Conservation (phyloP, 2,329 filamentous ascomycete genomes). For the Botrytis elliptica region DNA sequence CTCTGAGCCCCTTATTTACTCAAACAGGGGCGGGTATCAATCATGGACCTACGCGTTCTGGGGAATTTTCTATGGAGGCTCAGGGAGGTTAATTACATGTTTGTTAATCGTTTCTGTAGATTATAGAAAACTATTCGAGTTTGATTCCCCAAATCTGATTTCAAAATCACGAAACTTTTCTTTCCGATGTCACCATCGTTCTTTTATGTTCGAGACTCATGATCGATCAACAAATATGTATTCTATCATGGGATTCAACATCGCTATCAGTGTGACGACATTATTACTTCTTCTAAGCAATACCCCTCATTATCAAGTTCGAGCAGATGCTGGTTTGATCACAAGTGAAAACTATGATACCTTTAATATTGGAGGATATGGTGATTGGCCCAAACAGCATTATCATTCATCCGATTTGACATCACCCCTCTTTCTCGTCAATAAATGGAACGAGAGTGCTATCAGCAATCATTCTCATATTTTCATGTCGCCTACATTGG, state of each 20-base stretch:
- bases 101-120: neutral
- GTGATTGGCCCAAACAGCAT: conserved; percentile 6
- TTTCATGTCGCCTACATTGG: conserved; percentile 15
- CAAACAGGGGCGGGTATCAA: neutral
- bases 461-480: conserved; percentile 16
- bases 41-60: neutral
- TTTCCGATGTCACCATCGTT: conserved; percentile 18
- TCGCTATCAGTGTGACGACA: neutral
- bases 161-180: conserved; percentile 14
- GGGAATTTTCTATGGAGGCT: neutral
- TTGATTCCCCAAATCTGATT: neutral
- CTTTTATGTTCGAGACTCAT: conserved; percentile 1
- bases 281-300: neutral
- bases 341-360: conserved; percentile 7
- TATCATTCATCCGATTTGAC: conserved; percentile 12
- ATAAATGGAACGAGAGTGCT: conserved; percentile 12
- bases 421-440: conserved; percentile 16
- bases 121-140: neutral
- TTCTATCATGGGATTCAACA: neutral
- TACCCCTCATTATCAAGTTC: neutral
- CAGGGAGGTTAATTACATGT: neutral
- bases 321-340: conserved; percentile 7
- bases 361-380: conserved; percentile 13
- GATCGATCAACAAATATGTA: neutral
- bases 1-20: neutral